phyloP scores from a whole-genome alignment of 1,284 basidiomycete genomes.

The Mycena citricolor region DNA sequence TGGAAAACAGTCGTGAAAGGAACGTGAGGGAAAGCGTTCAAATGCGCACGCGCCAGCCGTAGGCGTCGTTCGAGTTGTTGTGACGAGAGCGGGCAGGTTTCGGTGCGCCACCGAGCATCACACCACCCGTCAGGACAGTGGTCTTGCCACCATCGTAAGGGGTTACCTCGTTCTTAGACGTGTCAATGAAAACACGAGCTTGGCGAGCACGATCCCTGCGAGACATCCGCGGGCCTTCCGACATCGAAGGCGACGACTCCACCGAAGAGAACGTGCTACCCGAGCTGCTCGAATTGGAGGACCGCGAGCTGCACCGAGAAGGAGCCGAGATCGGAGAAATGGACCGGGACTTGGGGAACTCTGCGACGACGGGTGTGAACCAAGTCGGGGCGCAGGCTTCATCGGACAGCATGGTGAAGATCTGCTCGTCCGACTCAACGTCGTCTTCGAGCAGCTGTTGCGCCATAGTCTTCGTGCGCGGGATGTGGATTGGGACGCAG shows the following conservation, averaged over 20 bases:
- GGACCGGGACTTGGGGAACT: slow-evolving; percentile 53
- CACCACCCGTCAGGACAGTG: slow-evolving; percentile 78
- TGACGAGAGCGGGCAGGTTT: slow-evolving; percentile 9
- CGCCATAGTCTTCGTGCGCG: slow-evolving; percentile 56
- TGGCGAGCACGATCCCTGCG: slow-evolving; percentile 67
- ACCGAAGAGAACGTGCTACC: slow-evolving; percentile 56
- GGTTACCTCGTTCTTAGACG: slow-evolving; percentile 70
- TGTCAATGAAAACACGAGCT: slow-evolving; percentile 68
- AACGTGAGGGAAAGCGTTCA: slow-evolving; percentile 11
- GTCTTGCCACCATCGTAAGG: slow-evolving; percentile 85
- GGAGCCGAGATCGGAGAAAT: slow-evolving; percentile 59
- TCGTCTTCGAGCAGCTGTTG: slow-evolving; percentile 71
- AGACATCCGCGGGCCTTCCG: slow-evolving; percentile 47
- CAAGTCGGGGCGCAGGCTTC: slow-evolving; percentile 66
- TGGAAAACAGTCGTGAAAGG: neutral
- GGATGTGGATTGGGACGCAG: slow-evolving; percentile 24
- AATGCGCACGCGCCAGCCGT: slow-evolving; percentile 23
- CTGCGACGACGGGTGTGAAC: slow-evolving; percentile 59
- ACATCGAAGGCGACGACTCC: slow-evolving; percentile 44
- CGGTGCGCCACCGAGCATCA: slow-evolving; percentile 69
- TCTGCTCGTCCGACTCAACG: slow-evolving; percentile 63
- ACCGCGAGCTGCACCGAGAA: slow-evolving; percentile 74
- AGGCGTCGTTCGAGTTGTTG: slow-evolving; percentile 4
- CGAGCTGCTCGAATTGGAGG: slow-evolving; percentile 63
- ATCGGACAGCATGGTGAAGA: slow-evolving; percentile 72